phyloP scores from a whole-genome alignment of 1,139 yeast species.

The Kurtzmaniella quercitrusa region DNA sequence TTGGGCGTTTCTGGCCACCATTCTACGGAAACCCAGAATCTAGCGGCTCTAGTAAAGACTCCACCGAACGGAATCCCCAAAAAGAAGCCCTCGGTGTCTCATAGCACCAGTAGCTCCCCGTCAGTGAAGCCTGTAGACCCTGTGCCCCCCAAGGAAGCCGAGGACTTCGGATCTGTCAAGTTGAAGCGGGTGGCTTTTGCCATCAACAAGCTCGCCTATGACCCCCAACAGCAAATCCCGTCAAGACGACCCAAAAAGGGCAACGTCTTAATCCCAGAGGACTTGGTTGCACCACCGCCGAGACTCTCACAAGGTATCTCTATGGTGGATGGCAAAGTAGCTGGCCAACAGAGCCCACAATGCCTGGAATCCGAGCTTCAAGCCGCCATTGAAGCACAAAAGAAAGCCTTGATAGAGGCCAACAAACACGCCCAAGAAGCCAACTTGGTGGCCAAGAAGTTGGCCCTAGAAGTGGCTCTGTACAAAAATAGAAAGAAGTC shows the following conservation, averaged over 20 bases:
- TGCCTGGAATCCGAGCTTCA: constrained; percentile 50
- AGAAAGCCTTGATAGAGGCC: constrained; percentile 52
- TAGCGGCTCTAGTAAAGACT: constrained; percentile 18
- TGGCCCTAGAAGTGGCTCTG: constrained; percentile 57
- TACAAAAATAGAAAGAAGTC: constrained; percentile 20
- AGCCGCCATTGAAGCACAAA: constrained; percentile 55
- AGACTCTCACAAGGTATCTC: constrained; percentile 62
- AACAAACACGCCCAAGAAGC: constrained; percentile 74
- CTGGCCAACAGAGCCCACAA: constrained; percentile 20
- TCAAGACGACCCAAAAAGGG: constrained; percentile 80
- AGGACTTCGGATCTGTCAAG: constrained; percentile 15
- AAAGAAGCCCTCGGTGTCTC: constrained; percentile 7
- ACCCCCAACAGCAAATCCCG: constrained; percentile 96
- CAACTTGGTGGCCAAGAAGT: constrained; percentile 61
- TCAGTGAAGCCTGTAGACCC: constrained; percentile 8
- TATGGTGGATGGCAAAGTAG: constrained; percentile 25
- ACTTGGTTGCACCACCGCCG: constrained; percentile 58
- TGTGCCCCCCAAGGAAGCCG: constrained; percentile 3
- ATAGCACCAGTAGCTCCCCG: constrained; percentile 6
- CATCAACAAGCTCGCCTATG: constrained; percentile 59
- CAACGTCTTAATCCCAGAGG: constrained; percentile 73
- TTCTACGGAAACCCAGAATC: constrained; percentile 15
- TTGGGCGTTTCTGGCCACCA: constrained; percentile 14
- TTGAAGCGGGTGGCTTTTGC: constrained; percentile 74
- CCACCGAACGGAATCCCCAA: constrained; percentile 13